Percentiles rank a stretch among this genome's conserved stretches.
These are phyloP conservation scores for Colletotrichum sp. DNA, from an alignment of 2,329 filamentous ascomycete genomes.

Conservation along the genomic window DNA sequence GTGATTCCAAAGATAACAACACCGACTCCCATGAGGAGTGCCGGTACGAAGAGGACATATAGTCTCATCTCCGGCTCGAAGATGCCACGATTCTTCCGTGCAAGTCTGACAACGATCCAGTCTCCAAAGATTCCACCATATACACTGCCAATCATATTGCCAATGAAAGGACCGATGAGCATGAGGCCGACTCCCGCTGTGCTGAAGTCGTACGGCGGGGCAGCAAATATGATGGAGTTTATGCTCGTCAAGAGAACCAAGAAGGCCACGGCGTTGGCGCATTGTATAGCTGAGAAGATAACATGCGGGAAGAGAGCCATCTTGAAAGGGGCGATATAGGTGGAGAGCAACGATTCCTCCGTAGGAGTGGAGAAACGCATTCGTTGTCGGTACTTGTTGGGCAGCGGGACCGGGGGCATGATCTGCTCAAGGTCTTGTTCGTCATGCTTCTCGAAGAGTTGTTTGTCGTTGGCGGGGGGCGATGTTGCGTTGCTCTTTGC, in stretches of 20 bases:
- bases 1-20: conserved; percentile 43
- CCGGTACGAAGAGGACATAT: conserved; percentile 28
- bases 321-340: neutral
- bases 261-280: neutral
- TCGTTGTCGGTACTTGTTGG: neutral
- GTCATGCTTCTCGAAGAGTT: neutral
- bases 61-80: conserved; percentile 52
- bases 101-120: conserved; percentile 33
- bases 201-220: neutral
- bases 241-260: neutral
- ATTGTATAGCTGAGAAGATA: neutral
- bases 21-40: conserved; percentile 37
- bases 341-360: neutral
- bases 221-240: neutral
- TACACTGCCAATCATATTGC: neutral
- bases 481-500: neutral
- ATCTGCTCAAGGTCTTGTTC: neutral
- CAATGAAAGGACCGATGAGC: neutral
- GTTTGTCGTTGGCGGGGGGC: neutral
- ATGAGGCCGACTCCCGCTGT: neutral
- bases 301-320: neutral
- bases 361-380: neutral
- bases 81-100: conserved; percentile 42
- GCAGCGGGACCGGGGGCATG: neutral
- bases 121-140: neutral